These are phyloP conservation scores for Naganishia onofrii DNA, from an alignment of 768 basidiomycete species.

Conservation along the genomic window DNA sequence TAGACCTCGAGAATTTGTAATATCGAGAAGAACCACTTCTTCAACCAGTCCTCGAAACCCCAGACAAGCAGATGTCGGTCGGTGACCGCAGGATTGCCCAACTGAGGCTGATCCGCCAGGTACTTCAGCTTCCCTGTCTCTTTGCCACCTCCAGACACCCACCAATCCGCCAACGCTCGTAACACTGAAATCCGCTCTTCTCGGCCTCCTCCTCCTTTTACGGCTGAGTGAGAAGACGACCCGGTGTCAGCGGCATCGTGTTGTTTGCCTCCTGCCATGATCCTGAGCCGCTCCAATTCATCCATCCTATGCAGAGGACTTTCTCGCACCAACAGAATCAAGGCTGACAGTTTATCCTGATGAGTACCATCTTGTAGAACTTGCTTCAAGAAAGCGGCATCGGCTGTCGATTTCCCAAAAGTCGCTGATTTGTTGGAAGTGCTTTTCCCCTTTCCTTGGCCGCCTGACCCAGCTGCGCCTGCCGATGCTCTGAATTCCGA, in stretches of 20 bases:
- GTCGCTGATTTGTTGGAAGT: slow-evolving; percentile 22
- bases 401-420: slow-evolving; percentile 58
- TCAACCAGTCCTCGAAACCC: slow-evolving; percentile 97
- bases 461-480: slow-evolving; percentile 23
- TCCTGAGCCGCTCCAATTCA: slow-evolving; percentile 70
- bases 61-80: slow-evolving; percentile 74
- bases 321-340: slow-evolving; percentile 82
- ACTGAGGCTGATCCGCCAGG: slow-evolving; percentile 80
- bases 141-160: slow-evolving; percentile 82
- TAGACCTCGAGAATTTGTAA: slow-evolving; percentile 88
- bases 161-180: slow-evolving; percentile 93
- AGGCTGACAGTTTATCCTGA: slow-evolving; percentile 83
- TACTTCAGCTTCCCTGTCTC: slow-evolving; percentile 86
- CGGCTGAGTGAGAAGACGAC: slow-evolving; percentile 5
- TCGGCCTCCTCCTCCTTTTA: slow-evolving; percentile 55
- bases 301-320: slow-evolving; percentile 81
- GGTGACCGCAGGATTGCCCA: slow-evolving; percentile 60
- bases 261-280: slow-evolving; percentile 63
- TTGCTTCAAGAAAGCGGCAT: slow-evolving; percentile 75
- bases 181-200: slow-evolving; percentile 88
- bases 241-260: slow-evolving; percentile 32
- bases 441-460: slow-evolving; percentile 14
- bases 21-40: slow-evolving; percentile 91
- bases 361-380: slow-evolving; percentile 85
- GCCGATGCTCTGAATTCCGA: slow-evolving; percentile 41